Evolutionary conservation across 208 protist genomes (phyloP).

Genomic region (Leishmania lainsoni): DNA sequence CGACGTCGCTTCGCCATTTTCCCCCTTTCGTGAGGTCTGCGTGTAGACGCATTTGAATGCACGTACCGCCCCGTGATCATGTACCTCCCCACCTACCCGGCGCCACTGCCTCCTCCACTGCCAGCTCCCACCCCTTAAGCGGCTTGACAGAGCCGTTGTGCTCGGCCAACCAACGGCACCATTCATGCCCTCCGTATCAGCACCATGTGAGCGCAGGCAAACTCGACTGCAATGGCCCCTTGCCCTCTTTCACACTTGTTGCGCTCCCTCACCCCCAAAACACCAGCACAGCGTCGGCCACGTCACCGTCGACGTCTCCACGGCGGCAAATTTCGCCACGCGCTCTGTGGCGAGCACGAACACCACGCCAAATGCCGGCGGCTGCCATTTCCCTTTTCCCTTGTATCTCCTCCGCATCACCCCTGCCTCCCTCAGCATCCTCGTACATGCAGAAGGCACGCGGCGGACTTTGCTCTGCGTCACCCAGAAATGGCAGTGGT

Average conservation of each 20-base stretch:
- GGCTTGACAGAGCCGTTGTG: background rate
- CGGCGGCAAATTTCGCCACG: conserved; percentile 1
- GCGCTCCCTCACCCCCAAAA: background rate
- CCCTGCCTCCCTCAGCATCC: background rate
- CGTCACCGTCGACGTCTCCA: background rate
- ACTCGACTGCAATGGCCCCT: background rate
- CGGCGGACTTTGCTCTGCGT: background rate
- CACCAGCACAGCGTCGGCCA: background rate
- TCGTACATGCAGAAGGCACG: background rate
- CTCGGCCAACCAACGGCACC: background rate
- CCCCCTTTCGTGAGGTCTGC: background rate
- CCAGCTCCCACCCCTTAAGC: background rate
- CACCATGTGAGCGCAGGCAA: background rate
- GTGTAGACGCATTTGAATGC: conserved; percentile 6
- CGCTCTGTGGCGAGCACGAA: conserved; percentile 7
- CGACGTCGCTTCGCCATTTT: background rate
- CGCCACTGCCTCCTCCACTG: background rate
- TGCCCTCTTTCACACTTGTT: background rate
- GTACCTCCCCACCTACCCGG: conserved; percentile 1
- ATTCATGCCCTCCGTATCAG: background rate
- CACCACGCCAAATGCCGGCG: conserved; percentile 7
- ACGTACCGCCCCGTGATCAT: conserved; percentile 21
- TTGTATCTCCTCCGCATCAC: background rate
- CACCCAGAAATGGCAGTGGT: background rate
- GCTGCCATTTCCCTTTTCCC: conserved; percentile 13